Evolutionary conservation across 192 early-diverging fungal species (phyloP).

Genomic region (Linnemannia elongata): DNA sequence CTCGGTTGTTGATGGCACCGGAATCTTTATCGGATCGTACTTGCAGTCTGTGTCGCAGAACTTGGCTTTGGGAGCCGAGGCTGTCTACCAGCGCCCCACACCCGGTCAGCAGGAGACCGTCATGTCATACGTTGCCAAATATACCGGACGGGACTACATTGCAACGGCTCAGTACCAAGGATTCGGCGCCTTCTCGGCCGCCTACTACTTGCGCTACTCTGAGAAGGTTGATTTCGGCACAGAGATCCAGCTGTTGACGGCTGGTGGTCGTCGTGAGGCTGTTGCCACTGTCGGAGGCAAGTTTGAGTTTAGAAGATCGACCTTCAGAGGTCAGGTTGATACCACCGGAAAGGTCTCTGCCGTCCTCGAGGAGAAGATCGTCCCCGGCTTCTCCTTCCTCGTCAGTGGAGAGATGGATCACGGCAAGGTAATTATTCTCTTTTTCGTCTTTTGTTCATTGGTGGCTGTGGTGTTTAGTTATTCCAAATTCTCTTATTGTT

Average conservation of each 20-base stretch:
- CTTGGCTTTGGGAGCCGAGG: conserved; percentile 89
- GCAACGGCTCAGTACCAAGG: conserved; percentile 78
- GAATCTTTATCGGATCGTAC: conserved; percentile 90
- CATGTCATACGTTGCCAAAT: conserved; percentile 80
- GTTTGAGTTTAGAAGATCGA: conserved; percentile 94
- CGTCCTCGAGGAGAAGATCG: conserved; percentile 95
- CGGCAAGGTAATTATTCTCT: conserved; percentile 71
- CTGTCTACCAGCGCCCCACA: conserved; percentile 86
- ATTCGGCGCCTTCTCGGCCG: conserved; percentile 76
- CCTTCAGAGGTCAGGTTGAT: conserved; percentile 92
- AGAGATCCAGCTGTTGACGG: conserved; percentile 87
- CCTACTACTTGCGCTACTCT: conserved; percentile 93
- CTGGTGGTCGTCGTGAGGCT: conserved; percentile 86
- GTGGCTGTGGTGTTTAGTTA: neutral
- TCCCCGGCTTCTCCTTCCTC: conserved; percentile 91
- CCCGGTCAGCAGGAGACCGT: conserved; percentile 85
- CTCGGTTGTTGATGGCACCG: conserved; percentile 90
- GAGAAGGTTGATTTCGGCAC: conserved; percentile 95
- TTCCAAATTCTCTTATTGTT: neutral
- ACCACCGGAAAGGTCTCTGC: conserved; percentile 89
- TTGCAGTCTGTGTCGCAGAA: conserved; percentile 91
- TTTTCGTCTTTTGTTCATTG: conserved; percentile 11
- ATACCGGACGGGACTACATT: conserved; percentile 77
- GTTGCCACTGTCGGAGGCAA: conserved; percentile 95
- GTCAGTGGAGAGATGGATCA: conserved; percentile 97